phyloP scores from a whole-genome alignment of 768 basidiomycete species.

The Kwoniella botswanensis region DNA sequence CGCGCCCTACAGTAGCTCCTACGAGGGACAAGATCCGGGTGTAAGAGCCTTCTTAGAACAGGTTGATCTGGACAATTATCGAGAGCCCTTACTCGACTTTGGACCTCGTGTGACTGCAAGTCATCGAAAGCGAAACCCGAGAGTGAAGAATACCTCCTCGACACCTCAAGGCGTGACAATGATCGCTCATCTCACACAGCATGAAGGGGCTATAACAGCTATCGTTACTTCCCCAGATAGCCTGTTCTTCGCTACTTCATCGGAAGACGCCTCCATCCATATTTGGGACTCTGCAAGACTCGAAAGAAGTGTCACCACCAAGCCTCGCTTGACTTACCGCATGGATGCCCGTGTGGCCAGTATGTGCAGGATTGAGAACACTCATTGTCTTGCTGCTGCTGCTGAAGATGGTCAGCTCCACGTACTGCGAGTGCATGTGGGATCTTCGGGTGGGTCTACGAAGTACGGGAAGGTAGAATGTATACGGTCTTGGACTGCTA shows the following conservation, averaged over 20 bases:
- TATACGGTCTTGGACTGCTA: conserved; percentile 41
- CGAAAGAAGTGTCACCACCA: conserved; percentile 90
- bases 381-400: conserved; percentile 51
- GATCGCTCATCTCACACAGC: conserved; percentile 81
- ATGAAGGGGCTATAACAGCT: conserved; percentile 76
- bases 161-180: conserved; percentile 76
- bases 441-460: conserved; percentile 23
- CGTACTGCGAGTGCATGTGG: conserved; percentile 51
- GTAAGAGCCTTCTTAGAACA: conserved; percentile 88
- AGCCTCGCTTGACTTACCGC: conserved; percentile 60
- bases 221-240: conserved; percentile 91
- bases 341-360: conserved; percentile 71
- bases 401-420: conserved; percentile 49
- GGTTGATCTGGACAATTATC: conserved; percentile 79
- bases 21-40: conserved; percentile 85
- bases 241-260: conserved; percentile 70
- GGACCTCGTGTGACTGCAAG: conserved; percentile 82
- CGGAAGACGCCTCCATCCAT: conserved; percentile 60
- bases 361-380: conserved; percentile 78
- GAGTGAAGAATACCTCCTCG: conserved; percentile 50
- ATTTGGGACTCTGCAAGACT: conserved; percentile 74
- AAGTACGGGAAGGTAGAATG: conserved; percentile 52
- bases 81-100: conserved; percentile 86
- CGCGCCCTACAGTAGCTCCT: conserved; percentile 57
- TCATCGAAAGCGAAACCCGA: conserved; percentile 64